Evolutionary conservation across 805 yeast genomes (phyloP).

Genomic region (Candida insectorum): DNA sequence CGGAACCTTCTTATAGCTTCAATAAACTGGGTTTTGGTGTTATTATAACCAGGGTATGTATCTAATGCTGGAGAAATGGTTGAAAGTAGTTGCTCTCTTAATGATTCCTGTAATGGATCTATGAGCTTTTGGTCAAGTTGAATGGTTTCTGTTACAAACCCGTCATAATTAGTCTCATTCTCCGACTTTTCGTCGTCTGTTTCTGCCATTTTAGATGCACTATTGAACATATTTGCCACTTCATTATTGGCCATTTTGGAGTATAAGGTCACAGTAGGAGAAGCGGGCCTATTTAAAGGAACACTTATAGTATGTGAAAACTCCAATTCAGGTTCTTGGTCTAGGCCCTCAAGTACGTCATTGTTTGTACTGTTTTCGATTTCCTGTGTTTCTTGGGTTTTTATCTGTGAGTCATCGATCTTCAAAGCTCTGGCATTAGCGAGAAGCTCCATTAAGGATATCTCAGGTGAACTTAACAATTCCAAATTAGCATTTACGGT

Average conservation of each 20-base stretch:
- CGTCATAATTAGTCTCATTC: constrained; percentile 35
- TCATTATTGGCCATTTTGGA: constrained; percentile 76
- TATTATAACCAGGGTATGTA: constrained; percentile 28
- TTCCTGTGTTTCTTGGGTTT: too few species aligned
- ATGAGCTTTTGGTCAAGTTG: constrained; percentile 7
- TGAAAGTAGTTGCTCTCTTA: constrained; percentile 37
- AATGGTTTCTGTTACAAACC: constrained; percentile 51
- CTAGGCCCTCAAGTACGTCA: too few species aligned
- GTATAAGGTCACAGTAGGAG: constrained; percentile 78
- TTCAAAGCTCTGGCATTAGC: constrained; percentile 42
- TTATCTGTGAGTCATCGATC: too few species aligned
- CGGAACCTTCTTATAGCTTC: constrained; percentile 25
- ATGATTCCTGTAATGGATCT: constrained; percentile 43
- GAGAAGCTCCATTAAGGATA: constrained; percentile 61
- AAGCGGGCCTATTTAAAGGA: constrained; percentile 48
- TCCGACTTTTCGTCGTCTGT: constrained; percentile 23
- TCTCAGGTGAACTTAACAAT: constrained; percentile 50
- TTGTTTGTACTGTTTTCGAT: too few species aligned
- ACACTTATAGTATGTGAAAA: too few species aligned
- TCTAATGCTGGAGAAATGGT: constrained; percentile 33
- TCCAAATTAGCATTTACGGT: constrained; percentile 58
- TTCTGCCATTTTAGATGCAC: constrained; percentile 30
- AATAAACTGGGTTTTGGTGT: constrained; percentile 13
- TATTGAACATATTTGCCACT: constrained; percentile 71
- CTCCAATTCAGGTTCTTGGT: too few species aligned